phyloP scores from a whole-genome alignment of 2,329 filamentous ascomycete genomes.

The Penicillium sp. region DNA sequence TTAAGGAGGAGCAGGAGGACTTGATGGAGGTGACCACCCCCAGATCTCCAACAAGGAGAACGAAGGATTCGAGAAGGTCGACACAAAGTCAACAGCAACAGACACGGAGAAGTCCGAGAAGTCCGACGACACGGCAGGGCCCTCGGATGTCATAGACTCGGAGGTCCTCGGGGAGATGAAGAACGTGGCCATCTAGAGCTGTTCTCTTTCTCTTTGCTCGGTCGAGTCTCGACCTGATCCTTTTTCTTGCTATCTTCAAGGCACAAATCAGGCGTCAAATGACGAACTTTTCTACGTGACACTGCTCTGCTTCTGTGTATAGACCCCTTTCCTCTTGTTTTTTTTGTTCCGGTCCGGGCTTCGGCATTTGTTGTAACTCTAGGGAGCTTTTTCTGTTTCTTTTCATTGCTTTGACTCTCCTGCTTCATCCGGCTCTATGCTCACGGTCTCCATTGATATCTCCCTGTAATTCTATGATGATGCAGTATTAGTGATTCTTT shows the following conservation, averaged over 20 bases:
- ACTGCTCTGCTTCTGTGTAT: conserved; percentile 30
- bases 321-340: conserved; percentile 24
- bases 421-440: conserved; percentile 19
- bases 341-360: conserved; percentile 21
- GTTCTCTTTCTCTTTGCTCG: conserved; percentile 13
- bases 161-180: conserved; percentile 46
- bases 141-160: conserved; percentile 31
- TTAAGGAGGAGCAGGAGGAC: conserved; percentile 34
- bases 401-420: conserved; percentile 1
- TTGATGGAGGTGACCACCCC: conserved; percentile 40
- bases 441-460: conserved; percentile 21
- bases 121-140: conserved; percentile 25
- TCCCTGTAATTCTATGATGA: conserved; percentile 35
- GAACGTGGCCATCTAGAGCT: conserved; percentile 43
- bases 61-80: conserved; percentile 22
- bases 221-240: conserved; percentile 6
- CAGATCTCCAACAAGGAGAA: conserved; percentile 35
- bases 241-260: conserved; percentile 16
- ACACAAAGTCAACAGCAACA: conserved; percentile 19
- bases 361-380: conserved; percentile 28
- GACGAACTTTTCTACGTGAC: conserved; percentile 23
- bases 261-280: conserved; percentile 22
- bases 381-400: conserved; percentile 19
- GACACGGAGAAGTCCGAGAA: conserved; percentile 32
- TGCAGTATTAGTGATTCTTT: conserved; percentile 26